These are phyloP conservation scores for Oryza glaberrima DNA, from an alignment of 176 grass and related monocot species.

Conservation along the genomic window DNA sequence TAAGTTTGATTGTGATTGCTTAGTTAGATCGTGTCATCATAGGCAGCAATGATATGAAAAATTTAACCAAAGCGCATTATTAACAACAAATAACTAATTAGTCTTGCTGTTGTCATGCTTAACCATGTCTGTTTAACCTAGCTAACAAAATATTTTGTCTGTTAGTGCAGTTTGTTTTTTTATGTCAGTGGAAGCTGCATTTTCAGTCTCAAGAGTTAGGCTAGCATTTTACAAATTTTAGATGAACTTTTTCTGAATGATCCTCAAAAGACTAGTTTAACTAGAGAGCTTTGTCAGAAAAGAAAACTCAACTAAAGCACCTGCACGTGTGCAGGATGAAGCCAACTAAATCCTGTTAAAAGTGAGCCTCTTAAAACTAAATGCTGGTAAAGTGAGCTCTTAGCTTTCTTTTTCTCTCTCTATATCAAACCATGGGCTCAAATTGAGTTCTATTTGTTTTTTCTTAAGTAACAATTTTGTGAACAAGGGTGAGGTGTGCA, in stretches of 20 bases:
- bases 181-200: background rate
- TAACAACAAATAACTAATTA: background rate
- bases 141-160: background rate
- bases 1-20: background rate
- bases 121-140: background rate
- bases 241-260: background rate
- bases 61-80: background rate
- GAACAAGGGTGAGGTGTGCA: no score
- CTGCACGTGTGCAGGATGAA: conserved; percentile 9
- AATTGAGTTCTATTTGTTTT: background rate
- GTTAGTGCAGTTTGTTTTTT: background rate
- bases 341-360: conserved; percentile 9
- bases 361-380: background rate
- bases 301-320: conserved; percentile 2
- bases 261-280: conserved; percentile 8
- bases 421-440: background rate
- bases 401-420: background rate
- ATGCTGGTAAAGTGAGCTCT: background rate
- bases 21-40: background rate
- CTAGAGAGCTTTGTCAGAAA: background rate
- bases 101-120: background rate
- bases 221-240: background rate
- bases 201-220: background rate
- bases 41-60: background rate
- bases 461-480: background rate